A percentile compares a stretch with the other conserved stretches of the same genome.
phyloP scores from a whole-genome alignment of 371 early-diverging fungal species.

The Lichtheimia ramosa region DNA sequence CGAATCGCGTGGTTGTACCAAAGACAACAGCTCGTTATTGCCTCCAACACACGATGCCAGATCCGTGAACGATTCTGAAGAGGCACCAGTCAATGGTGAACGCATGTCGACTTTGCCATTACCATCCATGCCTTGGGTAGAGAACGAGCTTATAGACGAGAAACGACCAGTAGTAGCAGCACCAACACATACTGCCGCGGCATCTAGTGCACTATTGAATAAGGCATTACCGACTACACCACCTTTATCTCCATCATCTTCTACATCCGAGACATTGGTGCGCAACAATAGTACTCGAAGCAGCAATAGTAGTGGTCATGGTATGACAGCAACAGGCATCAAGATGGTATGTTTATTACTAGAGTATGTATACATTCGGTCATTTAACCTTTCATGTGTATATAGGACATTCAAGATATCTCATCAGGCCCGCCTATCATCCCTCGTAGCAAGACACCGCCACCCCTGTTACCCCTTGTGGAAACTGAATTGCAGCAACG shows the following conservation, averaged over 20 bases:
- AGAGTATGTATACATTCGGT: too few species aligned
- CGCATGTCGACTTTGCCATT: background rate
- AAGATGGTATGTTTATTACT: too few species aligned
- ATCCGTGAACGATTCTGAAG: too few species aligned
- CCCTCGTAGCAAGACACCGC: constrained; percentile 11
- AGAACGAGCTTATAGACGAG: background rate
- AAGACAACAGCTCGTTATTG: too few species aligned
- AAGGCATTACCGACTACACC: constrained; percentile 8
- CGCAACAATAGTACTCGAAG: constrained; percentile 5
- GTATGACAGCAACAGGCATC: background rate
- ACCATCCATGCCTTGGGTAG: constrained; percentile 6
- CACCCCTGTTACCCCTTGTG: constrained; percentile 7
- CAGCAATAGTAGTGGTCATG: constrained; percentile 3
- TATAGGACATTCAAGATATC: too few species aligned
- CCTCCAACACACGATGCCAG: too few species aligned
- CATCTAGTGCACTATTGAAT: too few species aligned
- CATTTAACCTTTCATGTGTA: too few species aligned
- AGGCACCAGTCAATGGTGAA: background rate
- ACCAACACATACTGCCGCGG: background rate
- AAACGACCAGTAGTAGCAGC: background rate
- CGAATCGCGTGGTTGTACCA: too few species aligned
- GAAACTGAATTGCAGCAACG: too few species aligned
- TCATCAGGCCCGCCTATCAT: constrained; percentile 9
- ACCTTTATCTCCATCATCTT: constrained; percentile 9
- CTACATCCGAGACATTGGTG: constrained; percentile 5